A percentile compares a stretch with the other conserved stretches of the same genome.
Conservation (phyloP, 805 yeast species). For the Saturnispora besseyi region DNA sequence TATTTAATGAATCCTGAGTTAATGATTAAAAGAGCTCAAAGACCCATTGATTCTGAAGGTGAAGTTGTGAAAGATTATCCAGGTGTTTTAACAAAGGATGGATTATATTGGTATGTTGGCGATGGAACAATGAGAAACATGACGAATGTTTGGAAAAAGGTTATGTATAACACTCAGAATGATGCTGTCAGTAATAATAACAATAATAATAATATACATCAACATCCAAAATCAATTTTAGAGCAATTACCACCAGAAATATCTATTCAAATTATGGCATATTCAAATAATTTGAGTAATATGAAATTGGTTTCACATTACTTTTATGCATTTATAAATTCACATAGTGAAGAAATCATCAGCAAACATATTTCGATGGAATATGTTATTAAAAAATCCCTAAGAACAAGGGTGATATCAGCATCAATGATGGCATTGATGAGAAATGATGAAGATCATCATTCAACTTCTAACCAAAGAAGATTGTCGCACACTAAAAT, state of each 20-base stretch:
- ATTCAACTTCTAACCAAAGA: constrained; percentile 8
- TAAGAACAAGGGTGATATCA: background rate
- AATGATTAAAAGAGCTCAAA: background rate
- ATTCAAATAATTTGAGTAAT: constrained; percentile 8
- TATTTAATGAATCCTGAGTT: background rate
- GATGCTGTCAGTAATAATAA: background rate
- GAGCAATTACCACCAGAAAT: constrained; percentile 12
- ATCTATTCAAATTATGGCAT: constrained; percentile 11
- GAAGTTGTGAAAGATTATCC: background rate
- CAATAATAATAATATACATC: background rate
- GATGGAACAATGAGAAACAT: background rate
- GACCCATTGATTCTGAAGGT: constrained; percentile 1
- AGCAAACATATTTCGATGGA: constrained; percentile 7
- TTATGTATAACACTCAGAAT: background rate
- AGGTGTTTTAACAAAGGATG: constrained; percentile 1
- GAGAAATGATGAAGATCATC: constrained; percentile 10
- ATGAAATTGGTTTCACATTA: constrained; percentile 4
- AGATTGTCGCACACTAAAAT: constrained; percentile 2
- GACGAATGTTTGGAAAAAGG: background rate
- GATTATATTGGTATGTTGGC: constrained; percentile 1
- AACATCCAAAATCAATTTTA: background rate
- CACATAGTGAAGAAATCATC: constrained; percentile 5
- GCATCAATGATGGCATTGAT: constrained; percentile 1
- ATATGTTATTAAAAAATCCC: constrained; percentile 1
- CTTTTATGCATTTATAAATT: constrained; percentile 10